phyloP scores from a whole-genome alignment of 805 yeast species.

The Candida takata region DNA sequence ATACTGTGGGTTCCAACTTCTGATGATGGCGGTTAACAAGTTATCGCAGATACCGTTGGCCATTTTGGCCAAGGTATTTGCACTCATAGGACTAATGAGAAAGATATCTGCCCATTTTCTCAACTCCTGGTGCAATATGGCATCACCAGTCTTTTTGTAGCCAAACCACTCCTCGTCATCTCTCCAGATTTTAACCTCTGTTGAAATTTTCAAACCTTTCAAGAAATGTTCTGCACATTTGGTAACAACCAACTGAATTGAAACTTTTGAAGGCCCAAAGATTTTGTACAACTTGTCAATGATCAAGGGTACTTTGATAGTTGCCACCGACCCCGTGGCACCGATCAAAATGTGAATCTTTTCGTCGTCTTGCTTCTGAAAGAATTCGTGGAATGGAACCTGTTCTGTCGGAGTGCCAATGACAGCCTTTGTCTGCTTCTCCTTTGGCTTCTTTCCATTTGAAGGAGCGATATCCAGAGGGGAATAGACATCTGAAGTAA shows the following conservation, averaged over 20 bases:
- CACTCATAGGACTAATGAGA: conserved; percentile 70
- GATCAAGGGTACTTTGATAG: conserved; percentile 85
- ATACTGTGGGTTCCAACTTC: conserved; percentile 72
- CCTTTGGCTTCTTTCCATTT: not conserved
- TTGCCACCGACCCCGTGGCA: conserved; percentile 95
- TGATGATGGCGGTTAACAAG: conserved; percentile 60
- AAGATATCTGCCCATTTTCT: conserved; percentile 83
- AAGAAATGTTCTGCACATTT: conserved; percentile 68
- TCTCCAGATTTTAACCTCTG: conserved; percentile 78
- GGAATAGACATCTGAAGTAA: not conserved
- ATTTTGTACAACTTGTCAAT: conserved; percentile 79
- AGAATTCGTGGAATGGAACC: conserved; percentile 67
- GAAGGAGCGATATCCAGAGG: not conserved
- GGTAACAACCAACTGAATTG: conserved; percentile 82
- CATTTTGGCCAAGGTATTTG: conserved; percentile 71
- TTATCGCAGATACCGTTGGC: conserved; percentile 76
- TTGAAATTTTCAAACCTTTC: conserved; percentile 53
- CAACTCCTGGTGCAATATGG: conserved; percentile 70
- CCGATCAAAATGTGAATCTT: conserved; percentile 85
- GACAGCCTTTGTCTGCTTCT: conserved; percentile 39
- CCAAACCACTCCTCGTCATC: conserved; percentile 74
- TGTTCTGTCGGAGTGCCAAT: conserved; percentile 57
- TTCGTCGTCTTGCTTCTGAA: conserved; percentile 69
- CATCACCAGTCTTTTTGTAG: conserved; percentile 52
- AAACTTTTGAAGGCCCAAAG: conserved; percentile 65